phyloP scores from a whole-genome alignment of 257 asterid species.

The Solanum pimpinellifolium region DNA sequence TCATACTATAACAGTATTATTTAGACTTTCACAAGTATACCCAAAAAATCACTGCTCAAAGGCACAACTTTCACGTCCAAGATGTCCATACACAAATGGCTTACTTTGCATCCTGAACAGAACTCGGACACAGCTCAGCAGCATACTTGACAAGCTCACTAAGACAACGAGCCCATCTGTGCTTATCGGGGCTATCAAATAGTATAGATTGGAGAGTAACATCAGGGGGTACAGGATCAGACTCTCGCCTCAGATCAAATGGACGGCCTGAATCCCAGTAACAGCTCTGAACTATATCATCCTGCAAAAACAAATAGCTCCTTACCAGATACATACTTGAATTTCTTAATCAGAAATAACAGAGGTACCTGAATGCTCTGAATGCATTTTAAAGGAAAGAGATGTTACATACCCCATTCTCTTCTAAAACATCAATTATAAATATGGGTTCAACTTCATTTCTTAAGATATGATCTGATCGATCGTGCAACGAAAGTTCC shows the following conservation, averaged over 20 bases:
- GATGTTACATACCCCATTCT: constrained; percentile 71
- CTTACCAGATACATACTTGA: not conserved
- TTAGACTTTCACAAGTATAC: not conserved
- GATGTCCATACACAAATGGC: constrained; percentile 3
- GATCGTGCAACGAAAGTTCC: constrained; percentile 51
- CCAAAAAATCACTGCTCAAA: not conserved
- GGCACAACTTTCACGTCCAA: not conserved
- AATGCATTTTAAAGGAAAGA: not conserved
- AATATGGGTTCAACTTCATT: constrained; percentile 84
- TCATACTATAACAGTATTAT: not conserved
- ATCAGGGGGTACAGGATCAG: constrained; percentile 93
- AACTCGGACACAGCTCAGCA: constrained; percentile 86
- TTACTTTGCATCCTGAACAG: constrained; percentile 96
- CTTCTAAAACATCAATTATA: constrained; percentile 96
- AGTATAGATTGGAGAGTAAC: constrained; percentile 88
- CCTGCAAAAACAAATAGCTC: constrained; percentile 30
- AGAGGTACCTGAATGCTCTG: not conserved
- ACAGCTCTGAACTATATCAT: constrained; percentile 98
- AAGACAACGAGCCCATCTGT: constrained; percentile 95
- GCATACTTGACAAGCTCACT: constrained; percentile 94
- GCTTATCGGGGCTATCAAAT: constrained; percentile 95
- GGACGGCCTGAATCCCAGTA: constrained; percentile 94
- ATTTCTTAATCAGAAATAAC: not conserved
- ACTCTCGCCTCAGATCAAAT: constrained; percentile 87
- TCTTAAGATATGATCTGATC: constrained; percentile 44